Percentiles rank a stretch among this genome's conserved stretches.
Conservation (phyloP, 2,329 filamentous ascomycete genomes). For the Pseudocercospora fijiensis region DNA sequence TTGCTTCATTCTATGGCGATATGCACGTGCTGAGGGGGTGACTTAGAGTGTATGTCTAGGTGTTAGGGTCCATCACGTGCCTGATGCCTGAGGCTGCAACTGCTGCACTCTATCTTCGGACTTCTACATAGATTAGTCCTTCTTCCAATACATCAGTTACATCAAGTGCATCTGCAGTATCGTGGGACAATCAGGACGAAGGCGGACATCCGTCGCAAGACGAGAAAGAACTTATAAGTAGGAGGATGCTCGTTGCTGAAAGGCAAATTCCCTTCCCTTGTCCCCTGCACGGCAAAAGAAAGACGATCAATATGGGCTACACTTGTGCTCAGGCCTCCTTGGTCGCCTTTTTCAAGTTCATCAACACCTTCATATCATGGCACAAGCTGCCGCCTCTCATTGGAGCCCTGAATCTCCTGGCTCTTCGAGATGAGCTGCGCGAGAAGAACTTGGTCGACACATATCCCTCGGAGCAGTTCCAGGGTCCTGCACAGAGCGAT, state of each 20-base stretch:
- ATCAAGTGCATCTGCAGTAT: not conserved
- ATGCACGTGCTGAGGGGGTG: too few relatives aligned
- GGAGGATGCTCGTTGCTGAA: not conserved
- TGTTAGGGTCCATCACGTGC: too few relatives aligned
- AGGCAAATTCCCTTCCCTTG: not conserved
- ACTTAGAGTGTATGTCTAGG: too few relatives aligned
- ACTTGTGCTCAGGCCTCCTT: conserved; percentile 4
- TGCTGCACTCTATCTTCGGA: too few relatives aligned
- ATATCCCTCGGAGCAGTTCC: conserved; percentile 41
- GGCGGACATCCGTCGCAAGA: not conserved
- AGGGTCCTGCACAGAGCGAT: conserved; percentile 38
- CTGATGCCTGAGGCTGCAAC: too few relatives aligned
- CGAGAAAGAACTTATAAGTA: not conserved
- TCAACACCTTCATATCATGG: conserved; percentile 46
- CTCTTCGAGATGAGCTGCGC: conserved; percentile 46
- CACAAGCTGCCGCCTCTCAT: conserved; percentile 46
- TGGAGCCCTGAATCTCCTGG: conserved; percentile 45
- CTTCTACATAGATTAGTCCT: too few relatives aligned
- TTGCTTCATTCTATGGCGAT: too few relatives aligned
- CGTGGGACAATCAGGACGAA: not conserved
- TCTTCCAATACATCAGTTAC: too few relatives aligned
- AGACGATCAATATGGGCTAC: conserved; percentile 3
- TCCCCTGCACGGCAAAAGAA: not conserved
- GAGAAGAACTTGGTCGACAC: conserved; percentile 48
- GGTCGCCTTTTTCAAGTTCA: conserved; percentile 36